phyloP scores from a whole-genome alignment of 768 basidiomycete species.

The Paxillus ammoniavirescens region DNA sequence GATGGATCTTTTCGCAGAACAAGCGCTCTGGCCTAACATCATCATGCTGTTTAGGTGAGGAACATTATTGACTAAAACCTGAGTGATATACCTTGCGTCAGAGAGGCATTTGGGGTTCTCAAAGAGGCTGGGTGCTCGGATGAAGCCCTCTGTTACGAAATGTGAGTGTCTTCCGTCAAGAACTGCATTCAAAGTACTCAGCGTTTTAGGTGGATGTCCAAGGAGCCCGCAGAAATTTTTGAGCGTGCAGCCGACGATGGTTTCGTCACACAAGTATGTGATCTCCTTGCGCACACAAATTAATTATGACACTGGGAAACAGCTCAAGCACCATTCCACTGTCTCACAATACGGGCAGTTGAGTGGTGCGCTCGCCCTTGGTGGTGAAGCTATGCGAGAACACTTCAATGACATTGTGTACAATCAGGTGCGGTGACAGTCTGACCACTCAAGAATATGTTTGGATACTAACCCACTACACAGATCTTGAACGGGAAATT shows the following conservation, averaged over 20 bases:
- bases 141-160: constrained; percentile 65
- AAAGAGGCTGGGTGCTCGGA: constrained; percentile 67
- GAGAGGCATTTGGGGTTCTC: constrained; percentile 59
- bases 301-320: constrained; percentile 1
- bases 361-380: constrained; percentile 53
- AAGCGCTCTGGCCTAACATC: constrained; percentile 67
- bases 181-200: not conserved
- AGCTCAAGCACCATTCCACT: constrained; percentile 61
- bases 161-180: constrained; percentile 35
- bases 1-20: constrained; percentile 66
- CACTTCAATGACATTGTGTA: constrained; percentile 61
- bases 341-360: constrained; percentile 66
- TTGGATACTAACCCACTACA: not conserved
- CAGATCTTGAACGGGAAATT: constrained; percentile 63
- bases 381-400: constrained; percentile 45
- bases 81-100: constrained; percentile 17
- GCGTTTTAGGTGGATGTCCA: constrained; percentile 62
- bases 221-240: constrained; percentile 68
- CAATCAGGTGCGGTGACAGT: constrained; percentile 43
- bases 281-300: not conserved
- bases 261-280: constrained; percentile 51
- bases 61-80: not conserved
- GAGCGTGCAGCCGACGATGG: constrained; percentile 67
- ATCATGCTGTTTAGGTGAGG: constrained; percentile 56
- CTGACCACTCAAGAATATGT: not conserved